Evolutionary conservation across 2,329 filamentous ascomycete species (phyloP), one percentile per base, ranked within the genome.

Genomic region (Sphaerulina musiva): DNA sequence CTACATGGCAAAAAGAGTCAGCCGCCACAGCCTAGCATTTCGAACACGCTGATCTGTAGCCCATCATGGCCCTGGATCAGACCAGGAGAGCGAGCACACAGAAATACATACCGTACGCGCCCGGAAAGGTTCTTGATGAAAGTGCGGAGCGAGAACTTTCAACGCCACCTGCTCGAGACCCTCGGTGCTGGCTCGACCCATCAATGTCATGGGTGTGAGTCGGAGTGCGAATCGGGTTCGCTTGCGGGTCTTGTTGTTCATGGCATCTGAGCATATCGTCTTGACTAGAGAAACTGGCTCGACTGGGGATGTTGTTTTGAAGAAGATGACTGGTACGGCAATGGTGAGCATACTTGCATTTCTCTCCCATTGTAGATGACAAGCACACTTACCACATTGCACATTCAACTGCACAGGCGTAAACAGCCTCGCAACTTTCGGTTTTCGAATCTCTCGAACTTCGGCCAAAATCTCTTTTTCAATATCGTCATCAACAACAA

Each of bases 401-500:
- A 80, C 76, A 32, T 82, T 77, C 43, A 83, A 62, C 60, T 73
- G 77, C 56, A 82, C 69, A 7, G 75, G 71, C 53, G 74, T 74
- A 64, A 82, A 82, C 12, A 78, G 69, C 52, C 75, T 74, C 54
- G 75, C 73, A 26, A 68, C 70, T 50, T 67, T 65, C 56, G 76
- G 75, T 60, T 73, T 76, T 56, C 80, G 82, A 62, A 90, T 79
- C 2, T 74, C 76, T 29, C 78, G 78, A n/a, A 93, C 70, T 70
- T 93, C 89, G 66, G 82, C 83, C 62, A 81, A 69, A 61, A 93
- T 88, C 29, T 83, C 80, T 4, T 81, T 77, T 66, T 90, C 87
- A 62, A 93, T 89, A 62, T 89, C 86, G 52, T 62, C 68, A 12
- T 62, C 68, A 12, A 63, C 67, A 11, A 64, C 58, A 12, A 47